These are phyloP conservation scores for Candida glucosophila DNA, from an alignment of 1,139 yeast species.

Conservation along the genomic window DNA sequence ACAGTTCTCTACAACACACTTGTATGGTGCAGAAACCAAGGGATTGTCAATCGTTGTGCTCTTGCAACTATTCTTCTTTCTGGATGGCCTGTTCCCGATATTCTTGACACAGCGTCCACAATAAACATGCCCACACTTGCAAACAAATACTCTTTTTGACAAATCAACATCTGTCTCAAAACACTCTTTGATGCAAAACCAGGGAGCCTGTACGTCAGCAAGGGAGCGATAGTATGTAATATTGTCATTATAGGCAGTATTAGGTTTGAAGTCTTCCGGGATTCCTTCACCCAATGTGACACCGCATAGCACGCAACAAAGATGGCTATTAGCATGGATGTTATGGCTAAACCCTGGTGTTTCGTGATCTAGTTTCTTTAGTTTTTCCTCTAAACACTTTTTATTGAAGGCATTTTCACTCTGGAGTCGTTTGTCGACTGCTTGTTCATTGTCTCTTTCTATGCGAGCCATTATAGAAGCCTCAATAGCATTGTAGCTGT, in stretches of 20 bases:
- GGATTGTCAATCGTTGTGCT: slow-evolving; percentile 35
- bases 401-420: slow-evolving; percentile 24
- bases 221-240: slow-evolving; percentile 19
- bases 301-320: slow-evolving; percentile 67
- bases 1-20: slow-evolving; percentile 39
- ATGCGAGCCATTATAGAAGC: slow-evolving; percentile 31
- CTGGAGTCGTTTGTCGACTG: slow-evolving; percentile 24
- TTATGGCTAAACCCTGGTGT: slow-evolving; percentile 28
- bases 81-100: slow-evolving; percentile 35
- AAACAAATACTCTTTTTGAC: slow-evolving; percentile 59
- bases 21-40: slow-evolving; percentile 36
- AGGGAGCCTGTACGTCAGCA: slow-evolving; percentile 48
- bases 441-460: slow-evolving; percentile 32
- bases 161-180: slow-evolving; percentile 51
- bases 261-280: slow-evolving; percentile 39
- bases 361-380: slow-evolving; percentile 15
- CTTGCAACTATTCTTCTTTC: slow-evolving; percentile 7
- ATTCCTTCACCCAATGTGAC: slow-evolving; percentile 64
- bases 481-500: slow-evolving; percentile 12
- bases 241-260: slow-evolving; percentile 18
- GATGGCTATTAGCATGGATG: slow-evolving; percentile 18
- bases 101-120: slow-evolving; percentile 78
- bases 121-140: slow-evolving; percentile 77
- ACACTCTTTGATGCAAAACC: slow-evolving; percentile 44
- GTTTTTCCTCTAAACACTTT: slow-evolving; percentile 21